Percentiles rank a stretch among this genome's conserved stretches.
Evolutionary conservation across 768 basidiomycete genomes (phyloP).

Genomic region (Lentinula lateritia): DNA sequence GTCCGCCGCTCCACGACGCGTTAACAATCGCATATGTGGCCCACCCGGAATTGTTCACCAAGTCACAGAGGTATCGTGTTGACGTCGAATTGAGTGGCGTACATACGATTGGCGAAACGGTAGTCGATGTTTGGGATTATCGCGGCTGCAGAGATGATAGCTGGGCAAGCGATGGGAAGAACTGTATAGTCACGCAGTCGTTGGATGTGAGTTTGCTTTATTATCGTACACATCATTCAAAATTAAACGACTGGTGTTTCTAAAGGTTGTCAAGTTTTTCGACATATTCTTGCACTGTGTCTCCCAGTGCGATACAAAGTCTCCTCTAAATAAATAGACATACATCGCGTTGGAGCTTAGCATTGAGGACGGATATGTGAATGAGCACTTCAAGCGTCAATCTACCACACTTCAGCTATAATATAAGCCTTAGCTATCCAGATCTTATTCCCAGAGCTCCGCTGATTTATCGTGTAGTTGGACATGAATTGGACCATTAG

Average conservation of each 20-base stretch:
- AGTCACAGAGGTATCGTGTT: conserved; percentile 59
- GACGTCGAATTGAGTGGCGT: conserved; percentile 73
- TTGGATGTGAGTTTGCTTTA: conserved; percentile 51
- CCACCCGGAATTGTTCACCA: conserved; percentile 56
- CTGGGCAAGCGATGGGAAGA: conserved; percentile 73
- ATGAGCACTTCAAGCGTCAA: too few species aligned
- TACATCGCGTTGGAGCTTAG: too few species aligned
- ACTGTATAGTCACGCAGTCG: conserved; percentile 64
- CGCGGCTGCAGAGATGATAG: conserved; percentile 41
- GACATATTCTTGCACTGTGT: conserved; percentile 58
- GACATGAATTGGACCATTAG: too few species aligned
- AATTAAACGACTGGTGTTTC: not conserved
- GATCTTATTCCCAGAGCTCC: too few species aligned
- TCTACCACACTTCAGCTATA: too few species aligned
- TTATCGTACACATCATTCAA: too few species aligned
- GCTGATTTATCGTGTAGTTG: too few species aligned
- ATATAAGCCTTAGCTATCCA: too few species aligned
- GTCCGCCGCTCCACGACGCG: conserved; percentile 85
- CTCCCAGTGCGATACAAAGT: conserved; percentile 48
- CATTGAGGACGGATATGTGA: too few species aligned
- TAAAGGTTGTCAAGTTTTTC: conserved; percentile 62
- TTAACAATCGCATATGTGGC: conserved; percentile 76
- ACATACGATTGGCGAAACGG: conserved; percentile 70
- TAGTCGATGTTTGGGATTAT: conserved; percentile 75
- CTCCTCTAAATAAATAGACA: conserved; percentile 46